Evolutionary conservation across 2,329 filamentous ascomycete species (phyloP), one percentile per base, ranked within the genome.

Genomic region (Drechslerella stenobrocha): DNA sequence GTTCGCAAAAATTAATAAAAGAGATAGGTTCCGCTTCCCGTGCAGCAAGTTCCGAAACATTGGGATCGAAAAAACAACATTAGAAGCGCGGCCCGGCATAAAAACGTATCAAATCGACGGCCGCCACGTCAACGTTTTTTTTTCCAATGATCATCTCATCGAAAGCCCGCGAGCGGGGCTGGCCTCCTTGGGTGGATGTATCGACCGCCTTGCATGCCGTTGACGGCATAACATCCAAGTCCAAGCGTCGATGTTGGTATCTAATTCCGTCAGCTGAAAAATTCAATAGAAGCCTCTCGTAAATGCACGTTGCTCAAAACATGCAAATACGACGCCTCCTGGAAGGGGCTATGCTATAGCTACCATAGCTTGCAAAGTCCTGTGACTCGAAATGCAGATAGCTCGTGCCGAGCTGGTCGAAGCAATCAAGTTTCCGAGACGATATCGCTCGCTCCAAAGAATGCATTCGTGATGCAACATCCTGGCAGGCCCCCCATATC

Each of bases 241-340:
- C 50, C 44, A 60, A 67, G 55, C 55, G 55, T 67, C 45, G 44
- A 67, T 67, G 63, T 67, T 67, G 63, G 63, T 67, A 67, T 67
- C 63, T 67, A 67, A 60, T 67, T 60, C 30, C 63, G 63, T 67
- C 63, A 67, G 63, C 63, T 67, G 63, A 67, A 67, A 67, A 45
- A n/a, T n/a, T 48, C 35, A 51, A 66, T 42, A 59, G 46, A 59
- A 60, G n/a, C 51, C 20, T 67, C 35, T 67, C 45, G 55, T 67
- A 67, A 67, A 55, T 67, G 63, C 63, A 67, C 59, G 52, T 67
- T 55, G 44, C 55, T 67, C 55, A 60, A 67, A 67, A 67, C 63
- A 59, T 60, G 50, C 55, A 60, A 67, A 60, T 67, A 67, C 63
- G 63, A 67, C 61, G 61, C 53, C 61, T 55, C 63, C 55, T 60